A percentile compares a stretch with the other conserved stretches of the same genome.
These are phyloP conservation scores for Saturnispora quitensis DNA, from an alignment of 805 yeast species.

Conservation along the genomic window DNA sequence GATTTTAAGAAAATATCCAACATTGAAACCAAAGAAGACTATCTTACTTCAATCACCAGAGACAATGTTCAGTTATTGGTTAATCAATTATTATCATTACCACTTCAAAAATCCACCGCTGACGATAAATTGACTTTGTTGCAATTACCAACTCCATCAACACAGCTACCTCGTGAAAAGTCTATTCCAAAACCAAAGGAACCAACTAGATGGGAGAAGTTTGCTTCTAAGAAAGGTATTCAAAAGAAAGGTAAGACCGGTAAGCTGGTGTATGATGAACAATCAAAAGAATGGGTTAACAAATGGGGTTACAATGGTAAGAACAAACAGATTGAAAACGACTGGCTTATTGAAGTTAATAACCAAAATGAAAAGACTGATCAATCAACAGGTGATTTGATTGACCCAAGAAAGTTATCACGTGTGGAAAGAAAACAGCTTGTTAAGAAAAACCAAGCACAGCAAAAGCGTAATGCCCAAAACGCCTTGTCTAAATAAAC, in stretches of 20 bases:
- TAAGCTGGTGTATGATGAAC: slow-evolving; percentile 85
- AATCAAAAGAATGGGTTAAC: slow-evolving; percentile 88
- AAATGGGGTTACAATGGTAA: slow-evolving; percentile 97
- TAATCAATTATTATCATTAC: slow-evolving; percentile 84
- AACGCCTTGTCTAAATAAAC: slow-evolving; percentile 1
- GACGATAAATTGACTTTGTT: slow-evolving; percentile 76
- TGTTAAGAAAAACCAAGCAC: slow-evolving; percentile 75
- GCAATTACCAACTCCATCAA: slow-evolving; percentile 73
- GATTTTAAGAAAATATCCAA: slow-evolving; percentile 51
- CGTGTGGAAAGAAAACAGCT: slow-evolving; percentile 80
- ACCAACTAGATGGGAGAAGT: slow-evolving; percentile 92
- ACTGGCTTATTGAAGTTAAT: slow-evolving; percentile 94
- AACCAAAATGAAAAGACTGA: slow-evolving; percentile 38
- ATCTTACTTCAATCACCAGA: slow-evolving; percentile 61
- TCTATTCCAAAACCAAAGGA: slow-evolving; percentile 89
- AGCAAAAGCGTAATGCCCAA: slow-evolving; percentile 62
- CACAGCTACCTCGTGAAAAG: slow-evolving; percentile 88
- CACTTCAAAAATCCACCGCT: slow-evolving; percentile 65
- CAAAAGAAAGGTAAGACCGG: slow-evolving; percentile 83
- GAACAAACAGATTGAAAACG: slow-evolving; percentile 77
- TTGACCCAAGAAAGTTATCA: slow-evolving; percentile 78
- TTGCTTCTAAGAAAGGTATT: slow-evolving; percentile 94
- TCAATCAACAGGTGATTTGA: slow-evolving; percentile 38
- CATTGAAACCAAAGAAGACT: slow-evolving; percentile 48
- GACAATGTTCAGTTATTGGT: slow-evolving; percentile 88